Percentiles rank a stretch among this genome's conserved stretches.
Evolutionary conservation across 1,139 yeast genomes (phyloP).

Genomic region (Geotrichum aggregatum): DNA sequence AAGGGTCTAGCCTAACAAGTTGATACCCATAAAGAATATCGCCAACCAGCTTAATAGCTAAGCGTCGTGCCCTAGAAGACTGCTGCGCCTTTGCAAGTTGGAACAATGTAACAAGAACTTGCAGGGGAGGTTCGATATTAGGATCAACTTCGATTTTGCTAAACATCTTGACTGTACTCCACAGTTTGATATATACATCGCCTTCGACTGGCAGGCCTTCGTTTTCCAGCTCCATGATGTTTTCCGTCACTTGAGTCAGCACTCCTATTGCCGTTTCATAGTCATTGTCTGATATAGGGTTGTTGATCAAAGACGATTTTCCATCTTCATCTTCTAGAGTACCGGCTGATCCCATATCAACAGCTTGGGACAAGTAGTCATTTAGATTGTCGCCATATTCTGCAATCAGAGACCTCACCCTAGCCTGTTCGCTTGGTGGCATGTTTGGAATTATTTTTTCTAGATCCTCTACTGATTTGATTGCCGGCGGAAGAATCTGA

Average conservation of each 20-base stretch:
- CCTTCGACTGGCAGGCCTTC: constrained; percentile 3
- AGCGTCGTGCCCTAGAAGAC: constrained; percentile 19
- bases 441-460: constrained; percentile 16
- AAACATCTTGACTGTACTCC: constrained; percentile 18
- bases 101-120: constrained; percentile 19
- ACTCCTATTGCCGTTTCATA: constrained; percentile 16
- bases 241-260: constrained; percentile 12
- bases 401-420: constrained; percentile 10
- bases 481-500: not conserved
- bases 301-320: not conserved
- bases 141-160: constrained; percentile 9
- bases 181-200: constrained; percentile 11
- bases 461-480: constrained; percentile 14
- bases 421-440: constrained; percentile 17
- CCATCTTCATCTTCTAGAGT: constrained; percentile 5
- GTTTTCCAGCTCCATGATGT: constrained; percentile 10
- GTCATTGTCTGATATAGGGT: not conserved
- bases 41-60: constrained; percentile 30
- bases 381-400: constrained; percentile 18
- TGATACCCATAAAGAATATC: constrained; percentile 34
- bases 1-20: constrained; percentile 37
- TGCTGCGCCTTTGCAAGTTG: constrained; percentile 19
- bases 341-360: constrained; percentile 14
- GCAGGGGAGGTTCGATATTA: constrained; percentile 18
- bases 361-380: constrained; percentile 9